phyloP scores from a whole-genome alignment of 2,329 filamentous ascomycete genomes.

The Fusarium sororula region DNA sequence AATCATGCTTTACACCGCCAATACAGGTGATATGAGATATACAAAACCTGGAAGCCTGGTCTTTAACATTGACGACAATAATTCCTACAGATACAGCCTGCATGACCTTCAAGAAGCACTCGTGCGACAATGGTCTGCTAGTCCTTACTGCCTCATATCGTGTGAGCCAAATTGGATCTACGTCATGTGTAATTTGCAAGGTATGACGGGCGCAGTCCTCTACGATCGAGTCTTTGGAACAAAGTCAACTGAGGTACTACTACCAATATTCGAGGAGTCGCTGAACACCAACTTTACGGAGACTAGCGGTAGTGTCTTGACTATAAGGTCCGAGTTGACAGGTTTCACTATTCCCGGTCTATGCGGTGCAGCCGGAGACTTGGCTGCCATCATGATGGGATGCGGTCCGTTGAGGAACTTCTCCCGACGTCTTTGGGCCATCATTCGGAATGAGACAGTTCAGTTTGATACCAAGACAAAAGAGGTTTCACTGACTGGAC shows the following conservation, averaged over 20 bases:
- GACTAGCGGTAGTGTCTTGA: not conserved
- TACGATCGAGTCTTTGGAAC: not conserved
- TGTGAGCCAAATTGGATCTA: not conserved
- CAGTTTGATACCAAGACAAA: not conserved
- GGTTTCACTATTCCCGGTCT: not conserved
- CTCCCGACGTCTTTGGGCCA: not conserved
- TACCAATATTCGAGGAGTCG: accelerated
- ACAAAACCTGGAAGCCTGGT: not conserved
- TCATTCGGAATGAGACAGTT: not conserved
- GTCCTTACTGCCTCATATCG: not conserved
- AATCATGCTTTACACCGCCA: not conserved
- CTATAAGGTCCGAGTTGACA: not conserved
- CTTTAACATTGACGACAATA: not conserved
- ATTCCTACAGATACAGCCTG: not conserved
- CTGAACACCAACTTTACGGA: not conserved
- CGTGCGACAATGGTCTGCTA: not conserved
- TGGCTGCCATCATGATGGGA: not conserved
- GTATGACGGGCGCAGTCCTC: not conserved
- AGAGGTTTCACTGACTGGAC: not conserved
- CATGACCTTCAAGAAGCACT: not conserved
- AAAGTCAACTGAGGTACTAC: accelerated
- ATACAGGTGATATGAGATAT: not conserved
- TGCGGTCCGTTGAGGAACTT: not conserved
- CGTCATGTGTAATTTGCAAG: not conserved
- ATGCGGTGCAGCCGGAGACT: not conserved